Percentiles rank a stretch among this genome's conserved stretches.
These are phyloP conservation scores for Hymenoscyphus fraxineus DNA, from an alignment of 2,329 filamentous ascomycete genomes.

Conservation along the genomic window DNA sequence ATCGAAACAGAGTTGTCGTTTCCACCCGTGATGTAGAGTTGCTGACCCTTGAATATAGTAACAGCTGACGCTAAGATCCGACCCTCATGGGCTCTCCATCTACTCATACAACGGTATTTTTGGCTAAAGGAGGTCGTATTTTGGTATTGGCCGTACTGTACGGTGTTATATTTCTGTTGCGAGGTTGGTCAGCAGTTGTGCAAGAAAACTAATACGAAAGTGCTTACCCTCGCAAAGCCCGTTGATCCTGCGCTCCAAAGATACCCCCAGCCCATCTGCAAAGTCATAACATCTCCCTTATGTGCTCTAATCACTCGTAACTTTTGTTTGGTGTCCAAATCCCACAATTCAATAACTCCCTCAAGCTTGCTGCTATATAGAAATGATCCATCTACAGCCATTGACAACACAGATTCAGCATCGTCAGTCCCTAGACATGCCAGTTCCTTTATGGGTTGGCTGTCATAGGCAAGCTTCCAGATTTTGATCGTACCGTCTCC, in stretches of 20 bases:
- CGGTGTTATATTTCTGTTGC: constrained; percentile 60
- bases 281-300: constrained; percentile 76
- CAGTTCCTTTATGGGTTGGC: constrained; percentile 65
- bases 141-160: constrained; percentile 57
- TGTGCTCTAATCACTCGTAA: constrained; percentile 81
- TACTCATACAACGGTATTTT: constrained; percentile 74
- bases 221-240: constrained; percentile 74
- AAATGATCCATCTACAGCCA: constrained; percentile 86
- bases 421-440: constrained; percentile 60
- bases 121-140: constrained; percentile 57
- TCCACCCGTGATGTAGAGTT: constrained; percentile 90
- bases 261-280: constrained; percentile 80
- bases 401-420: constrained; percentile 64
- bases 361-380: constrained; percentile 86
- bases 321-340: constrained; percentile 88
- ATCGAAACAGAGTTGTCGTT: constrained; percentile 88
- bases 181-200: constrained; percentile 10
- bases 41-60: constrained; percentile 63
- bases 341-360: constrained; percentile 92
- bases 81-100: constrained; percentile 80
- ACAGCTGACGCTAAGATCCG: constrained; percentile 83
- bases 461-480: constrained; percentile 66
- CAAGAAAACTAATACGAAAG: background rate
- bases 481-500: constrained; percentile 93
- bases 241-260: constrained; percentile 87